phyloP scores from a whole-genome alignment of 1,284 basidiomycete genomes.

The Fomitopsis betulina region DNA sequence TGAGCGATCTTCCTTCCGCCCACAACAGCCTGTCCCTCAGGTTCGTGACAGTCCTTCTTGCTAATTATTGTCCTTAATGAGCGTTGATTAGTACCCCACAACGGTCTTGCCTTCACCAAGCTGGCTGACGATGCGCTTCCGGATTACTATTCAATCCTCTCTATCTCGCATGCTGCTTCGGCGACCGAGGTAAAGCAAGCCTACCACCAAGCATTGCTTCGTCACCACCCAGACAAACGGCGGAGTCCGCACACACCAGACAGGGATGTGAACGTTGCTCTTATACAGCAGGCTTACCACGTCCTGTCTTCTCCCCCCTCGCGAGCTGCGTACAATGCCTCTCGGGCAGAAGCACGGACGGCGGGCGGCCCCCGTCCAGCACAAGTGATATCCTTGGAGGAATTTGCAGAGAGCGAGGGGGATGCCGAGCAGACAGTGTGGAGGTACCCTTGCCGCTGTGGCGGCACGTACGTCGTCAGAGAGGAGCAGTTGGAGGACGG shows the following conservation, averaged over 20 bases:
- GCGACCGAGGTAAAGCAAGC: conserved; percentile 56
- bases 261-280: conserved; percentile 39
- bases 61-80: neutral
- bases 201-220: conserved; percentile 63
- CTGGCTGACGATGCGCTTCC: conserved; percentile 10
- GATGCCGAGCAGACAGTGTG: conserved; percentile 31
- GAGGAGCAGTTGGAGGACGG: conserved; percentile 58
- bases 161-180: conserved; percentile 27
- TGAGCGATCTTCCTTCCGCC: neutral
- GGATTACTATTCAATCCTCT: conserved; percentile 32
- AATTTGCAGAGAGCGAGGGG: conserved; percentile 42
- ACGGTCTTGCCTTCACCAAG: conserved; percentile 5
- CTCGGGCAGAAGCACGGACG: conserved; percentile 7
- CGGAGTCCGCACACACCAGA: conserved; percentile 2
- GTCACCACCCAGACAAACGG: conserved; percentile 66
- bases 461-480: conserved; percentile 55
- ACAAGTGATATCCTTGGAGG: conserved; percentile 71
- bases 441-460: conserved; percentile 65
- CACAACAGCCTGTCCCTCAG: neutral
- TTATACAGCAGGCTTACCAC: conserved; percentile 58
- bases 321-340: conserved; percentile 47
- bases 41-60: neutral
- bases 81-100: neutral
- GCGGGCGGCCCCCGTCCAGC: conserved; percentile 56
- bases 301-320: conserved; percentile 44